Base-by-base conservation (phyloP, 2,329 filamentous ascomycete genomes). In the Exophiala aquamarina region DNA sequence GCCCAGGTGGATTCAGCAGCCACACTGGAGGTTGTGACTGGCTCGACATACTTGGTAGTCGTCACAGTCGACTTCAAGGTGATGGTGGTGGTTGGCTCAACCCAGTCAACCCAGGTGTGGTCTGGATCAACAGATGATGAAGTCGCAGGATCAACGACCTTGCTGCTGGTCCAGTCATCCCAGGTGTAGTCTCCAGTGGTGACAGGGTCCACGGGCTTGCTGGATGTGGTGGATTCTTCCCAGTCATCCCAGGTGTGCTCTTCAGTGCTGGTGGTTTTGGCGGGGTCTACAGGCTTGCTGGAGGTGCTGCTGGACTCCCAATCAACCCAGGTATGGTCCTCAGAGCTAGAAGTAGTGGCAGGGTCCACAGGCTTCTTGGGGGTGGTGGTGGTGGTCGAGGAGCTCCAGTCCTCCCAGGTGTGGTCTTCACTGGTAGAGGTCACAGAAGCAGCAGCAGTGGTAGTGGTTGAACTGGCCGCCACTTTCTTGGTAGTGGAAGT, bases 281-380 rank as follows among this genome's bases (percentile, higher is more conserved):
- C 41, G 14, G 46, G 33, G 14, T 42, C 47, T 10, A 36, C 76
- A 70, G 19, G 75, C 59, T 75, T 70, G 51, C 89, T 85, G 33
- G 86, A 70, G 54, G 84, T 88, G 49, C 87, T 79, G 39, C 38
- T 43, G 4, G 45, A 26, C 23, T 26, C 28, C 52, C 51, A 54
- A 73, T 85, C 86, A 59, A 86, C 86, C 54, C 83, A 70, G 56
- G n/a, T n/a, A n/a, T 83, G 87, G 76, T 87, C 75, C 33, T 76
- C 29, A 17, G 74, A 68, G 57, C 84, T 86, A 49, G 79, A 76
- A 54, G 80, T 74, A 42, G 79, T 77, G 59, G 69, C 84, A 67
- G 79, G 82, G 53, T 87, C 83, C 31, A 83, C 87, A 58, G 82
- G 86, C 50, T 79, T 78, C 66, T 82, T 73, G 54, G 76, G 82